A percentile compares a stretch with the other conserved stretches of the same genome.
These are phyloP conservation scores for Medicago ruthenica DNA, from an alignment of 306 rosid genomes.

Conservation along the genomic window DNA sequence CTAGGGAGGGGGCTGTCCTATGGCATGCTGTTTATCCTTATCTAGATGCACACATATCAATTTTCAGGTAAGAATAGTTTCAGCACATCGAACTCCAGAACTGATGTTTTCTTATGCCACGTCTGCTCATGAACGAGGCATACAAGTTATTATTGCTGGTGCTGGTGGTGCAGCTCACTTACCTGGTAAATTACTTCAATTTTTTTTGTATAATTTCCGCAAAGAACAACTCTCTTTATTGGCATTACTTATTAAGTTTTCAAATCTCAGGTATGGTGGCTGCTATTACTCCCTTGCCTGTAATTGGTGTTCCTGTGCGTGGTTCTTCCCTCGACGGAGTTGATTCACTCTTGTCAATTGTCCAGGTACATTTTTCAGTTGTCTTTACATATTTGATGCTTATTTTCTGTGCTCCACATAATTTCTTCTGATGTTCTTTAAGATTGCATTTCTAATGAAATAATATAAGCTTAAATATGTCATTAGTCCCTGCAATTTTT, in stretches of 20 bases:
- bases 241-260: constrained; percentile 20
- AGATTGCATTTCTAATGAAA: constrained; percentile 8
- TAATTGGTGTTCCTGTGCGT: constrained; percentile 91
- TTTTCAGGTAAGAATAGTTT: constrained; percentile 81
- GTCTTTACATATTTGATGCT: constrained; percentile 7
- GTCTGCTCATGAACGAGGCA: constrained; percentile 72
- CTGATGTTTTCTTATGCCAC: constrained; percentile 78
- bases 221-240: constrained; percentile 18
- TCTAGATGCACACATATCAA: background rate
- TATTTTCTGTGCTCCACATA: constrained; percentile 7
- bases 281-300: constrained; percentile 78
- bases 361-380: constrained; percentile 64
- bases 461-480: no score
- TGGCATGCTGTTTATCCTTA: constrained; percentile 24
- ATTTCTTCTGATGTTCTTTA: background rate
- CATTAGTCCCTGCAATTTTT: no score
- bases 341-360: constrained; percentile 87
- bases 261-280: constrained; percentile 86
- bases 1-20: background rate
- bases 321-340: constrained; percentile 80
- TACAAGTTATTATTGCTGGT: constrained; percentile 89
- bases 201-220: constrained; percentile 12
- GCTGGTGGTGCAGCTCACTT: constrained; percentile 97
- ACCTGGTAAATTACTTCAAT: constrained; percentile 62
- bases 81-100: constrained; percentile 91